phyloP scores from a whole-genome alignment of 1,284 basidiomycete species.

The Inonotus obliquus region DNA sequence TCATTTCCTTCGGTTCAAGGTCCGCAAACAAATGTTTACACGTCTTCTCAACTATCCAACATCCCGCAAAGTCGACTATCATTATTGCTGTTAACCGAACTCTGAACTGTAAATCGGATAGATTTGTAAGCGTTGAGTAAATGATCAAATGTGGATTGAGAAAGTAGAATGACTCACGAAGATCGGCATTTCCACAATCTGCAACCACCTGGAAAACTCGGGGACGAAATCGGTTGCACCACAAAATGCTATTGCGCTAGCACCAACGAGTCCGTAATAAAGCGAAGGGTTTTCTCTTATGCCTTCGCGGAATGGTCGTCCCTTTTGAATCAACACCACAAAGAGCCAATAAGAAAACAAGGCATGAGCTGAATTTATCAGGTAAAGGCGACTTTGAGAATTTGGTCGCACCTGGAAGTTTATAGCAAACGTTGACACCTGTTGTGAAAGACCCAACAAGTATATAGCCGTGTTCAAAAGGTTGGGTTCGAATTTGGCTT shows the following conservation, averaged over 20 bases:
- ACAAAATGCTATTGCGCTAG: slow-evolving; percentile 85
- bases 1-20: slow-evolving; percentile 79
- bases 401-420: slow-evolving; percentile 89
- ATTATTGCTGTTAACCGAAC: slow-evolving; percentile 73
- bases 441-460: slow-evolving; percentile 87
- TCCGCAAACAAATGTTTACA: slow-evolving; percentile 91
- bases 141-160: too few relatives aligned
- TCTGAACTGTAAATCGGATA: slow-evolving; percentile 61
- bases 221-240: slow-evolving; percentile 92
- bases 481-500: slow-evolving; percentile 92
- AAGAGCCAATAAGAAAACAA: background rate
- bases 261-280: slow-evolving; percentile 88
- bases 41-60: slow-evolving; percentile 76
- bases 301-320: slow-evolving; percentile 93
- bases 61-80: slow-evolving; percentile 86
- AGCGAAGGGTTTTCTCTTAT: slow-evolving; percentile 89
- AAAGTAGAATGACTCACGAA: slow-evolving; percentile 47
- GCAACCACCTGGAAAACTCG: slow-evolving; percentile 94
- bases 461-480: slow-evolving; percentile 94
- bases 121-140: too few relatives aligned
- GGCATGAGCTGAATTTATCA: slow-evolving; percentile 3
- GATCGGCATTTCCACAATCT: slow-evolving; percentile 88
- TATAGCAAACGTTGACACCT: slow-evolving; percentile 94
- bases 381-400: too few relatives aligned
- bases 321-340: slow-evolving; percentile 37